Evolutionary conservation across 768 basidiomycete species (phyloP), one percentile per base, ranked within the genome.

Genomic region (Lentinula aciculospora): DNA sequence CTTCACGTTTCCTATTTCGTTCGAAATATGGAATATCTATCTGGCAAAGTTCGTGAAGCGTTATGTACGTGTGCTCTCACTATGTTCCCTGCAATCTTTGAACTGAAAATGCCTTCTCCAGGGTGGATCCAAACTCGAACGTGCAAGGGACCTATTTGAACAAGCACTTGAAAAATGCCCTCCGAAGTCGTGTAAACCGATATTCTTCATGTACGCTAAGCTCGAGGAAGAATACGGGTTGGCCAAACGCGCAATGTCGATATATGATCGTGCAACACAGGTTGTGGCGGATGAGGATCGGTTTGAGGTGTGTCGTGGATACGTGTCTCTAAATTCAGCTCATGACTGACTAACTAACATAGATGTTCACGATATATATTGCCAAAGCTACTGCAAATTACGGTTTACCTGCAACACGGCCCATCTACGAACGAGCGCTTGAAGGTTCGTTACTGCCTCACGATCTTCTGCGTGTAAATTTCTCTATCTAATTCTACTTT

Each of bases 21-120:
- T 98, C 70, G 97, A 99, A 72, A 86, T 99, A 62, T 98, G 97
- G 96, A 98, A 99, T 70, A 97, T 97, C 54, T 99, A 98, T 71
- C 74, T 99, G 19, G 88, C 92, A 44, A 98, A 98, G 72, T 99
- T 99, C 69, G 83, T 95, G 59, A 94, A 93, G 72, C 90, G 97
- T 73, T 98, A 95, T 72, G 93, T 95, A 64, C 68, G 89, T 80
- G 5, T 0, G 9, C 31, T 49, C 59, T 56, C 25, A 34, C 36
- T 39, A 39, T 57, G 10, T 27, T 53, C 4, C 9, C 25, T 23
- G 31, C 12, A 0, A 4, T 8, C n/a, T 21, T 8, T 9, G 8
- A 10, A 6, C 7, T 21, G 32, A 23, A 45, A 45, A 21, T 53
- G 51, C n/a, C 46, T 36, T 10, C 7, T n/a, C 19, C 56, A 95